Conservation (phyloP, 306 rosid species). For the Senna tora region DNA sequence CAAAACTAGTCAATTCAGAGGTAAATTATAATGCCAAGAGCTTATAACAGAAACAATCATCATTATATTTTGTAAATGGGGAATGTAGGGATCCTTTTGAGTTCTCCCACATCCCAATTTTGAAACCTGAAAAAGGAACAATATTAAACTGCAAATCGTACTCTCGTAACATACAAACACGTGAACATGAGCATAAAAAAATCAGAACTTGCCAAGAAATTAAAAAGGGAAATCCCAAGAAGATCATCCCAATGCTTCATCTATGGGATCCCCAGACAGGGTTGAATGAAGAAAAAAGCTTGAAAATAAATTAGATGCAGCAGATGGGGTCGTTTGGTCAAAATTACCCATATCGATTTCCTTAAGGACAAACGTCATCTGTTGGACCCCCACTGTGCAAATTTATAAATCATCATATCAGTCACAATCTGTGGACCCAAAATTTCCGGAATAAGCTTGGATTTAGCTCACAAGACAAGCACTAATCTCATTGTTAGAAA, state of each 20-base stretch:
- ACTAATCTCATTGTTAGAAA: conserved; percentile 41
- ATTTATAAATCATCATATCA: conserved; percentile 29
- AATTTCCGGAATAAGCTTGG: conserved; percentile 38
- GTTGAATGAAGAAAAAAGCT: background rate
- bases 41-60: background rate
- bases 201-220: conserved; percentile 1
- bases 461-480: conserved; percentile 48
- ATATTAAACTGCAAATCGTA: background rate
- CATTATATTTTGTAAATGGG: background rate
- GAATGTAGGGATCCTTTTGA: background rate
- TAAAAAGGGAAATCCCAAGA: background rate
- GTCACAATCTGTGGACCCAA: conserved; percentile 42
- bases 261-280: conserved; percentile 27
- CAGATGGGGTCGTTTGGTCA: conserved; percentile 31
- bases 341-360: conserved; percentile 33
- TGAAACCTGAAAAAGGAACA: background rate
- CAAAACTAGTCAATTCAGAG: background rate
- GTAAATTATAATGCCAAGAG: background rate
- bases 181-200: conserved; percentile 12
- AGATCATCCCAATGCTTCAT: conserved; percentile 20
- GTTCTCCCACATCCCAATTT: background rate
- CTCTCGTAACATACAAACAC: conserved; percentile 5
- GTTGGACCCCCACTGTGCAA: background rate
- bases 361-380: conserved; percentile 32
- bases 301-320: conserved; percentile 16